A percentile compares a stretch with the other conserved stretches of the same genome.
phyloP scores from a whole-genome alignment of 352 stramenopile genomes.

The Globisporangium irregulare region DNA sequence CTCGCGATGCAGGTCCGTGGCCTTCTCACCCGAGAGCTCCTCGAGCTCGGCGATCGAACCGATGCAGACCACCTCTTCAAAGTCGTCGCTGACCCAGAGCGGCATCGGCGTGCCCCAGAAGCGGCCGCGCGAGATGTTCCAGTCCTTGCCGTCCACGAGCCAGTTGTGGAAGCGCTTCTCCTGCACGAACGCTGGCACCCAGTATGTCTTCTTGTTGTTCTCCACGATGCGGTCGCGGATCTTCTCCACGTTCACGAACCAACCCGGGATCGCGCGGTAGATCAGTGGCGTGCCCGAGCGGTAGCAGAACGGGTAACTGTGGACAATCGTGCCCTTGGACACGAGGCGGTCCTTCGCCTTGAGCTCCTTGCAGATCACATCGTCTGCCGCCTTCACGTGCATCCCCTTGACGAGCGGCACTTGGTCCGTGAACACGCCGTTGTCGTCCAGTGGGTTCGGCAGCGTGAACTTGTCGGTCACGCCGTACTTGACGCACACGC shows the following conservation, averaged over 20 bases:
- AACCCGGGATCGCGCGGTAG: conserved; percentile 98
- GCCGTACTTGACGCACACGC: conserved; percentile 95
- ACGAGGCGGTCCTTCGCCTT: conserved; percentile 95
- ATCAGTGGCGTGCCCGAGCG: conserved; percentile 99
- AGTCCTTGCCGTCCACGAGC: conserved; percentile 98
- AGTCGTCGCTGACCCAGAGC: conserved; percentile 98
- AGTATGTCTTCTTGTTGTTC: conserved; percentile 87
- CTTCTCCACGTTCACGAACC: conserved; percentile 99
- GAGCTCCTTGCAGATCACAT: conserved; percentile 94
- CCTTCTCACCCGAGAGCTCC: conserved; percentile 90
- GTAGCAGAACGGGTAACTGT: conserved; percentile 99
- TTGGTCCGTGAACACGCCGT: conserved; percentile 93
- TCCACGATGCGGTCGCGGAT: conserved; percentile 95
- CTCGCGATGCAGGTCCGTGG: conserved; percentile 97
- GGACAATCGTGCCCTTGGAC: conserved; percentile 95
- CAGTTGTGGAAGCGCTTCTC: conserved; percentile 99
- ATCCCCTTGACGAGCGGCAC: conserved; percentile 93
- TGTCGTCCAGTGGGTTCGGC: conserved; percentile 96
- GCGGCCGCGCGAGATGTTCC: conserved; percentile 97
- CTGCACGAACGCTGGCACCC: conserved; percentile 92
- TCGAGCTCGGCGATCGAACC: conserved; percentile 97
- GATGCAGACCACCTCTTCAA: conserved; percentile 96
- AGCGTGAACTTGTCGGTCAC: conserved; percentile 95
- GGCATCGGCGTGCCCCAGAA: conserved; percentile 99
- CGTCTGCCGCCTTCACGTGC: conserved; percentile 98